Base-by-base conservation (phyloP, 306 rosid genomes). In the Trichosanthes cucumerina region DNA sequence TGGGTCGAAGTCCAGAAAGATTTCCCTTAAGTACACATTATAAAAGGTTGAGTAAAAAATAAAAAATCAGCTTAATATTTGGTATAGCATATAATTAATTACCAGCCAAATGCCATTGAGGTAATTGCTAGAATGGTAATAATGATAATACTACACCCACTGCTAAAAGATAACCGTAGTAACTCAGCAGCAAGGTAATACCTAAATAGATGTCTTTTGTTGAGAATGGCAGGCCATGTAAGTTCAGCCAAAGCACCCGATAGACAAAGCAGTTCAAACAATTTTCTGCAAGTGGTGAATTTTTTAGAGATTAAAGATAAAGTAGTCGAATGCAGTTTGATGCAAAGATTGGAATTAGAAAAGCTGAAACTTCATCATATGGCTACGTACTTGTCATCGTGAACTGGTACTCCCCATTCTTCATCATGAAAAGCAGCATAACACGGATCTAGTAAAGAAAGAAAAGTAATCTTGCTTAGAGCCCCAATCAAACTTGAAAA, bases 231-330 rank as follows among this genome's bases (percentile, higher is more conserved):
- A 56, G 93, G 93, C 93, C 93, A 91, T 0, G 90, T 65, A 49
- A 92, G 89, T 83, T 88, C 95, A 21, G 95, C 97, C 87, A 88
- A 87, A 66, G 97, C 92, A 77, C 93, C 97, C 39, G 97, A 84
- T 73, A 87, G 84, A 85, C 97, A 85, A 80, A 91, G 97, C 78
- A 91, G 77, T 87, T 91, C 93, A 31, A 88, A 89, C 83, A 91
- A 83, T 83, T 83, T 91, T 84, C 97, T 89, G 86, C 78, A 78
- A 26, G 72, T 60, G 75, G 59, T 44, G 47, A 76, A 59, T 64
- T 59, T 46, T 74, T 23, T 24, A 36, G 82, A 21, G 76, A 81
- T 33, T 49, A 31, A 80, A 52, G 46, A 7, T 57, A 15, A 80
- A 52, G 44, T 46, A 46, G 57, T 14, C 39, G 44, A 69, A 65